Evolutionary conservation across 2,329 filamentous ascomycete genomes (phyloP).

Genomic region (Fusarium buharicum): DNA sequence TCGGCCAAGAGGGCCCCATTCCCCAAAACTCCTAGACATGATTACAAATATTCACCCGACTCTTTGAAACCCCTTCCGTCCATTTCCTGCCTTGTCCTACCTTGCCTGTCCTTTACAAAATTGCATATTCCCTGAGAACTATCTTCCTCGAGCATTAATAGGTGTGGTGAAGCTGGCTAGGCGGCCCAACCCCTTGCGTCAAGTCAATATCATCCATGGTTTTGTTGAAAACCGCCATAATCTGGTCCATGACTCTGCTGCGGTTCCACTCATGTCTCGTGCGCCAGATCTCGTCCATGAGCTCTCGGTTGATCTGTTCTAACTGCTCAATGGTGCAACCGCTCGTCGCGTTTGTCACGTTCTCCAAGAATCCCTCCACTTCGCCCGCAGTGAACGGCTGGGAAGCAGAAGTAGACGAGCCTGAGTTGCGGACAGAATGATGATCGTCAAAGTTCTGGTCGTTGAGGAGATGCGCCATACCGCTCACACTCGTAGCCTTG

Average conservation of each 20-base stretch:
- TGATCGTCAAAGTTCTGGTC: slow-evolving; percentile 53
- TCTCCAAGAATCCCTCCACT: slow-evolving; percentile 67
- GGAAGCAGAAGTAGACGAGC: slow-evolving; percentile 56
- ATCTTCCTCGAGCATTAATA: slow-evolving; percentile 16
- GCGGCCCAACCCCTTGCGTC: slow-evolving; percentile 57
- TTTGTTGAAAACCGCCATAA: slow-evolving; percentile 79
- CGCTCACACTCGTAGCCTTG: slow-evolving; percentile 46
- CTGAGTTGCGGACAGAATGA: slow-evolving; percentile 46
- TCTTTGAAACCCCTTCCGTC: slow-evolving; percentile 26
- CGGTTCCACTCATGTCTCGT: slow-evolving; percentile 85
- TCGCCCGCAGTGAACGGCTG: slow-evolving; percentile 61
- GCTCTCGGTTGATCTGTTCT: slow-evolving; percentile 87
- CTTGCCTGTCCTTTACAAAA: slow-evolving; percentile 11
- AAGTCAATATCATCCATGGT: slow-evolving; percentile 75
- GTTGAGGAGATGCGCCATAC: slow-evolving; percentile 54
- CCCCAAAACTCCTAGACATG: slow-evolving; percentile 40
- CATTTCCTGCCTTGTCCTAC: slow-evolving; percentile 6
- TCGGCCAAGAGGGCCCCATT: slow-evolving; percentile 25
- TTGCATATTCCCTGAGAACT: background rate
- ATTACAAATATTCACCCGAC: slow-evolving; percentile 35
- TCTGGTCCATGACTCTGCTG: slow-evolving; percentile 71
- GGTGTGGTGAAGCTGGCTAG: slow-evolving; percentile 53
- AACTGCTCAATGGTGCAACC: slow-evolving; percentile 92
- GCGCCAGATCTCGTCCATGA: slow-evolving; percentile 93
- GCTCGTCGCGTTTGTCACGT: slow-evolving; percentile 73